phyloP scores from a whole-genome alignment of 371 early-diverging fungal species.

The Mortierella sp. region DNA sequence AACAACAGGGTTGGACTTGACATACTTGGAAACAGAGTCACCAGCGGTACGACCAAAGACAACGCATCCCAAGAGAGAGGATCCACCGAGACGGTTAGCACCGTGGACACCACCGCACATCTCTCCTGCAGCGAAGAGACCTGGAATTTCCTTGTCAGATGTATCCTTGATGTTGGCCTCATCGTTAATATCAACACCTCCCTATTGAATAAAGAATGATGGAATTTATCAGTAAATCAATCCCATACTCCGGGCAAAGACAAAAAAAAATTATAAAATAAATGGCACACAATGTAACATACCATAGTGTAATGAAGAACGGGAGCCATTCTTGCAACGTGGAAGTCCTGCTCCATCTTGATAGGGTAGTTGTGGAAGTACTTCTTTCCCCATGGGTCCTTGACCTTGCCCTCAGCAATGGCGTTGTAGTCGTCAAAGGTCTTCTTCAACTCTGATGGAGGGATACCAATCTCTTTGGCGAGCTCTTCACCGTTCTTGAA shows the following conservation, averaged over 20 bases:
- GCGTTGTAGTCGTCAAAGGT: constrained; percentile 88
- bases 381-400: constrained; percentile 92
- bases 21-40: constrained; percentile 74
- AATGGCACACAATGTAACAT: constrained; percentile 17
- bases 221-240: no score
- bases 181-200: constrained; percentile 93
- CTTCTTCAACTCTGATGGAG: constrained; percentile 73
- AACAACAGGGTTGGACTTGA: constrained; percentile 66
- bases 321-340: constrained; percentile 92
- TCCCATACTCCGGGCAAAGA: background rate
- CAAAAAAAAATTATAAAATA: background rate
- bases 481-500: constrained; percentile 81
- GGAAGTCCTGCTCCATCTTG: constrained; percentile 78
- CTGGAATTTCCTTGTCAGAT: constrained; percentile 75
- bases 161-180: constrained; percentile 77
- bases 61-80: constrained; percentile 92
- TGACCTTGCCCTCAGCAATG: constrained; percentile 77
- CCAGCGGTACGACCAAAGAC: constrained; percentile 98
- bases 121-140: constrained; percentile 94
- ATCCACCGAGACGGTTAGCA: constrained; percentile 87
- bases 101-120: constrained; percentile 91
- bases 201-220: constrained; percentile 56
- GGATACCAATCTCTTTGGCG: constrained; percentile 86
- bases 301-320: constrained; percentile 97
- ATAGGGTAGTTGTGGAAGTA: constrained; percentile 89